Base-by-base conservation (phyloP, 2,329 filamentous ascomycete genomes). In the Claviceps arundinis region DNA sequence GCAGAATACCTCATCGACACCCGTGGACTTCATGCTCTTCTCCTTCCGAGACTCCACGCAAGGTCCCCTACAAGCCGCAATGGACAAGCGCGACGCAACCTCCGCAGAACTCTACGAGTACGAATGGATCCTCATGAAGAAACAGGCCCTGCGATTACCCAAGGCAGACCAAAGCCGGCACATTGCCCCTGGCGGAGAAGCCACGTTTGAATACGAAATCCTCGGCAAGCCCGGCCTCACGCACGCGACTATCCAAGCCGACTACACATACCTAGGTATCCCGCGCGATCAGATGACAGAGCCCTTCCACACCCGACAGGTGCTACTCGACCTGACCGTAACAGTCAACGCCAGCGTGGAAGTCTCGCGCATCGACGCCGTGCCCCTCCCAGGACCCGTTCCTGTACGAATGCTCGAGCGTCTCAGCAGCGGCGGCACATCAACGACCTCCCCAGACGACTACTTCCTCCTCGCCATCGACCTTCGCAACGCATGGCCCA, bases 271-370 rank as follows among this genome's bases (percentile, higher is more conserved):
- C 62, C 74, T 95, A n/a, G 87, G 87, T 1, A 76, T 81, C 37
- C 73, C 82, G 5, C 74, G 75, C n/a, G 76, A 79, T 13, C 81
- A 89, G 52, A 70, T 90, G 2, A 75, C 77, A 24, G 82, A 85
- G 38, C 76, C 80, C 37, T 95, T 95, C 62, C 88, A 89, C 62
- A 95, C 90, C 0, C 79, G 90, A 41, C 87, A 93, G 62, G 76
- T 95, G 16, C 83, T 84, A 17, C 73, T 95, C 30, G 86, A 89
- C 14, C 72, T 97, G 53, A 87, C 85, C 0, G 80, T 96, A 16
- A 96, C 91, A 5, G 91, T 97, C 47, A 96, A 96, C 62, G 87
- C 89, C 3, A 93, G 89, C 61, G 76, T 96, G 26, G 89, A 96
- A 61, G 73, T 96, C 9, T 77, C 83, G 37, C 78, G 88, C 40